Evolutionary conservation across 1,139 yeast genomes (phyloP).

Genomic region (Taiozyma sp.): DNA sequence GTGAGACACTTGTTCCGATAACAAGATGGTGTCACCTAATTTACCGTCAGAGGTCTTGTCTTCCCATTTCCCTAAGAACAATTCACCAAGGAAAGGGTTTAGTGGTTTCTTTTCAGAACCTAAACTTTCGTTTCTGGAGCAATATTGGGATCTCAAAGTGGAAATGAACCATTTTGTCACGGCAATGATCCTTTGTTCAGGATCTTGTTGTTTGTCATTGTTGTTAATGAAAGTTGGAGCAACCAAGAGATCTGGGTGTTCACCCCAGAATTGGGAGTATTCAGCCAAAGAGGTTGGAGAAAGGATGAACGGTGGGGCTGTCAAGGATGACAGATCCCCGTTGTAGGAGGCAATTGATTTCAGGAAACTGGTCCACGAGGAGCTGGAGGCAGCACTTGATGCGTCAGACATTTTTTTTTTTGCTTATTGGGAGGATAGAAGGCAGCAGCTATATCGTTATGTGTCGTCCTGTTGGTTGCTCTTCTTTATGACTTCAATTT

Average conservation of each 20-base stretch:
- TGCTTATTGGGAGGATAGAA: constrained; percentile 1
- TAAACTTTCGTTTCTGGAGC: constrained; percentile 84
- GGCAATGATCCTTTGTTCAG: constrained; percentile 61
- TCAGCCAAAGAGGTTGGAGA: constrained; percentile 88
- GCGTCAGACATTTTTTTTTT: constrained; percentile 10
- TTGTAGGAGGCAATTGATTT: constrained; percentile 91
- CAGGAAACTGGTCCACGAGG: constrained; percentile 81
- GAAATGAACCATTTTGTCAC: constrained; percentile 91
- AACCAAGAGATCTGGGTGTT: constrained; percentile 77
- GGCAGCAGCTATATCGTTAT: background rate
- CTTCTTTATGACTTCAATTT: constrained; percentile 4
- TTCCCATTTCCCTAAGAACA: constrained; percentile 85
- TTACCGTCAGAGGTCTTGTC: constrained; percentile 39
- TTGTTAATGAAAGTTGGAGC: constrained; percentile 54
- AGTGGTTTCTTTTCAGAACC: constrained; percentile 95
- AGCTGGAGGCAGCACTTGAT: constrained; percentile 12
- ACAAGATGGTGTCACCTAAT: constrained; percentile 67
- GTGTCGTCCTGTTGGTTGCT: background rate
- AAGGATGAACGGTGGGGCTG: constrained; percentile 96
- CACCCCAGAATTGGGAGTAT: constrained; percentile 92
- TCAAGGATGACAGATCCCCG: constrained; percentile 88
- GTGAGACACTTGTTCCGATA: constrained; percentile 91
- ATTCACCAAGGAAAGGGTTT: constrained; percentile 91
- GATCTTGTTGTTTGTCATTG: constrained; percentile 32
- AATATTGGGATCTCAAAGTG: constrained; percentile 87